These are phyloP conservation scores for Aspergillus conjunctus DNA, from an alignment of 495 filamentous ascomycete genomes.

Conservation along the genomic window DNA sequence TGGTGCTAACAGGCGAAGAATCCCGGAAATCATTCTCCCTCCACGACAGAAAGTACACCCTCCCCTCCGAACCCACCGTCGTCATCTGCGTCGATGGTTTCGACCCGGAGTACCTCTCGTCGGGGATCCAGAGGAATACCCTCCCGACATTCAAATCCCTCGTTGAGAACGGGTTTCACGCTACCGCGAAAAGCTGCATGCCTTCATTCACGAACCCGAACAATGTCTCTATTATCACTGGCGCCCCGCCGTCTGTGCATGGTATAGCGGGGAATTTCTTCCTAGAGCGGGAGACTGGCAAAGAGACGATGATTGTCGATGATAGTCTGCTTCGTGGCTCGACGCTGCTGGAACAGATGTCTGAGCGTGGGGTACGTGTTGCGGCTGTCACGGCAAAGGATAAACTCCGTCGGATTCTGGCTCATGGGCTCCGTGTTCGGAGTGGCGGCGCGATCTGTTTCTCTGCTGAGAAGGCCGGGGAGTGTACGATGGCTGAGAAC, in stretches of 20 bases:
- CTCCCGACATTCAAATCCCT: not conserved
- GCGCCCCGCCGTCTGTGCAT: not conserved
- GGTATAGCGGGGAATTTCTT: slow-evolving; percentile 3
- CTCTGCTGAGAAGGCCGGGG: not conserved
- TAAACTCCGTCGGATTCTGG: not conserved
- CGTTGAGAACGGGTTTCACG: not conserved
- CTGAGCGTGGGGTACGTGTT: not conserved
- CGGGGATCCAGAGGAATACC: not conserved
- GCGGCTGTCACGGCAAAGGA: not conserved
- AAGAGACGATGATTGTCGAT: slow-evolving; percentile 1
- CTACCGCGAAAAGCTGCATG: slow-evolving; percentile 2
- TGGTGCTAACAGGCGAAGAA: not conserved
- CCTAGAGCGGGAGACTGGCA: not conserved
- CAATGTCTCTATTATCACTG: slow-evolving; percentile 1
- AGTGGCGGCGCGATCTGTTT: not conserved
- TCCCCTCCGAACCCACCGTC: not conserved
- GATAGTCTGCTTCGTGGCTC: not conserved
- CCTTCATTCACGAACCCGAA: not conserved
- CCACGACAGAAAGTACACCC: not conserved
- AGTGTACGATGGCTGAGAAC: not conserved
- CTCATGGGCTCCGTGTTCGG: not conserved
- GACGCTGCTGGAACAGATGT: not conserved
- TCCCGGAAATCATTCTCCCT: not conserved
- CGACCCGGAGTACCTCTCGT: not conserved
- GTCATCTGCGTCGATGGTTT: not conserved